A percentile compares a stretch with the other conserved stretches of the same genome.
phyloP scores from a whole-genome alignment of 495 filamentous ascomycete species.

The Cercophora scortea region DNA sequence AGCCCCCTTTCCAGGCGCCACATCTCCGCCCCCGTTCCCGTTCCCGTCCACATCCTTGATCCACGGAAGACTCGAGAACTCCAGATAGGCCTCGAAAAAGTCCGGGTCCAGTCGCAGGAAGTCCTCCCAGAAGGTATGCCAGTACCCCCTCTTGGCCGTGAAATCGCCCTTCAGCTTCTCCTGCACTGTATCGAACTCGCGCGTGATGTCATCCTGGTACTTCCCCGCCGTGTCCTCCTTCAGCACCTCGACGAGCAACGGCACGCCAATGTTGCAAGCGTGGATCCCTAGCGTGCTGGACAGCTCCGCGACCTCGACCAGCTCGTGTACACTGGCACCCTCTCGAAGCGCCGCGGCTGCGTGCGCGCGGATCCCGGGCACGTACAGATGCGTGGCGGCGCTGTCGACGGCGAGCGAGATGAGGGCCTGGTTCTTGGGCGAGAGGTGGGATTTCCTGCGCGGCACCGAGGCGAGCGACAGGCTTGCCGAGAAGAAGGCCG shows the following conservation, averaged over 20 bases:
- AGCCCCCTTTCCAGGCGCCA: slow-evolving; percentile 5
- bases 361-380: slow-evolving; percentile 27
- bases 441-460: slow-evolving; percentile 20
- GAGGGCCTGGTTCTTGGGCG: slow-evolving; percentile 31
- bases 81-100: slow-evolving; percentile 38
- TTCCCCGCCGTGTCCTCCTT: slow-evolving; percentile 21
- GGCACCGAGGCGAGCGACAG: slow-evolving; percentile 22
- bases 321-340: slow-evolving; percentile 30
- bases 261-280: slow-evolving; percentile 37
- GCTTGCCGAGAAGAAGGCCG: slow-evolving; percentile 26
- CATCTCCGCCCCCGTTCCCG: neutral
- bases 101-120: slow-evolving; percentile 34
- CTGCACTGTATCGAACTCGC: slow-evolving; percentile 17
- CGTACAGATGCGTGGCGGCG: slow-evolving; percentile 31
- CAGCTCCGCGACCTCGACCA: slow-evolving; percentile 32
- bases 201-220: slow-evolving; percentile 15
- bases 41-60: slow-evolving; percentile 13
- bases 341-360: slow-evolving; percentile 17
- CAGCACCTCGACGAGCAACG: slow-evolving; percentile 33
- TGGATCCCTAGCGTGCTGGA: slow-evolving; percentile 35
- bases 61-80: slow-evolving; percentile 32
- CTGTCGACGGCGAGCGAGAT: slow-evolving; percentile 31
- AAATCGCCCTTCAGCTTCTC: slow-evolving; percentile 22
- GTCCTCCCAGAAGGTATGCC: slow-evolving; percentile 36
- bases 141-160: slow-evolving; percentile 33